These are phyloP conservation scores for Xylaria sp. DNA, from an alignment of 2,329 filamentous ascomycete genomes.

Conservation along the genomic window DNA sequence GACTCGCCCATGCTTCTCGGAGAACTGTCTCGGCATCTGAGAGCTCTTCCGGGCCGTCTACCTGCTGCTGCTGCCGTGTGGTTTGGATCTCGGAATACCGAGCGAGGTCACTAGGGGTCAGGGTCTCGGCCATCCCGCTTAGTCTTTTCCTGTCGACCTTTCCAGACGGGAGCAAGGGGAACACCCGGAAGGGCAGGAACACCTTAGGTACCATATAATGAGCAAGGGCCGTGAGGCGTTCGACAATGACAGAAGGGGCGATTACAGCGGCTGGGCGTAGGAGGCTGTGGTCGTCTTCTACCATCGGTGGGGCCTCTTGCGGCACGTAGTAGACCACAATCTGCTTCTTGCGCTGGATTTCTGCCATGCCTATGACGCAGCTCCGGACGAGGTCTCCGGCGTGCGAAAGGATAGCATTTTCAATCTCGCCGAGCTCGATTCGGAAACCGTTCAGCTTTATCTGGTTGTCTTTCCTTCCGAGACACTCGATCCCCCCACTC, in stretches of 20 bases:
- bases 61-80: background rate
- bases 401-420: constrained; percentile 36
- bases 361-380: constrained; percentile 46
- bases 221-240: constrained; percentile 19
- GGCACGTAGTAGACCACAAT: constrained; percentile 36
- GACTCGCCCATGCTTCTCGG: constrained; percentile 12
- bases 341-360: constrained; percentile 44
- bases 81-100: constrained; percentile 1
- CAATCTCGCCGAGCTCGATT: constrained; percentile 49
- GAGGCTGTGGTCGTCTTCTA: background rate
- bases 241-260: background rate
- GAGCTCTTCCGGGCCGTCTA: constrained; percentile 1
- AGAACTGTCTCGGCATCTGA: constrained; percentile 10
- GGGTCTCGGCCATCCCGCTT: constrained; percentile 3
- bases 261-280: background rate
- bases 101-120: constrained; percentile 11
- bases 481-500: constrained; percentile 44
- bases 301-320: background rate
- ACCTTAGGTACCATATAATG: constrained; percentile 35
- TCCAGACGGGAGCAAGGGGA: constrained; percentile 31
- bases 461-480: constrained; percentile 51
- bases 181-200: constrained; percentile 24
- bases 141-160: constrained; percentile 34
- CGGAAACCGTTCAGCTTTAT: constrained; percentile 53
- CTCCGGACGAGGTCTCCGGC: constrained; percentile 40